phyloP scores from a whole-genome alignment of 371 early-diverging fungal species.

The Saksenaea vasiformis region DNA sequence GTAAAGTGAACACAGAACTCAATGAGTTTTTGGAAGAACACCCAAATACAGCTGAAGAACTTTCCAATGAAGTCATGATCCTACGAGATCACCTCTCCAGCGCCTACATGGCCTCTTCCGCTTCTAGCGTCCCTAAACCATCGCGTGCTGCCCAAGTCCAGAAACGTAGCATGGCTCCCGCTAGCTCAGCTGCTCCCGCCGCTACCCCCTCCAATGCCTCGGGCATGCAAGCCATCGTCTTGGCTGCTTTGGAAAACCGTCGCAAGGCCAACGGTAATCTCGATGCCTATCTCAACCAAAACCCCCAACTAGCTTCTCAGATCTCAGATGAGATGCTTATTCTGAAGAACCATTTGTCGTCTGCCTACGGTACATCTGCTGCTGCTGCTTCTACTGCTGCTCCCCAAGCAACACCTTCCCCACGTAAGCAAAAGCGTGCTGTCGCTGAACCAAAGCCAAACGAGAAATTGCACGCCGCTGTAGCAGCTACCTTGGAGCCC shows the following conservation, averaged over 20 bases:
- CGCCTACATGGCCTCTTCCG: background rate
- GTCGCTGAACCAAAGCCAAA: background rate
- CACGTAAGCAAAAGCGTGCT: too few species aligned
- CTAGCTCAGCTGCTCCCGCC: background rate
- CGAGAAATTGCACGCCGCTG: background rate
- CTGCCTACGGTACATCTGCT: background rate
- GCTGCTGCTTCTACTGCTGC: too few species aligned
- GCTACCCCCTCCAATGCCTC: background rate
- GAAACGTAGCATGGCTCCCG: background rate
- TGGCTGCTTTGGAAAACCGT: background rate
- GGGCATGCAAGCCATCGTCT: background rate
- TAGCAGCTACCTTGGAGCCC: background rate
- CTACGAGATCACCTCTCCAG: background rate
- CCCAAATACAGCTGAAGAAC: background rate
- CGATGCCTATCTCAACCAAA: background rate
- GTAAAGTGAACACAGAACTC: background rate
- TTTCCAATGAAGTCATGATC: background rate
- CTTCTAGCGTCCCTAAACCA: background rate
- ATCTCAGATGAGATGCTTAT: constrained; percentile 2
- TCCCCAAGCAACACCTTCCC: too few species aligned
- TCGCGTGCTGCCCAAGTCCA: background rate
- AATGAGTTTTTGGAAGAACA: background rate
- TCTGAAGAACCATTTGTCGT: background rate
- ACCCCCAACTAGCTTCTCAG: background rate
- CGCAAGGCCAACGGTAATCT: background rate